These are phyloP conservation scores for Penicillium robsamsonii DNA, from an alignment of 495 filamentous ascomycete species.

Conservation along the genomic window DNA sequence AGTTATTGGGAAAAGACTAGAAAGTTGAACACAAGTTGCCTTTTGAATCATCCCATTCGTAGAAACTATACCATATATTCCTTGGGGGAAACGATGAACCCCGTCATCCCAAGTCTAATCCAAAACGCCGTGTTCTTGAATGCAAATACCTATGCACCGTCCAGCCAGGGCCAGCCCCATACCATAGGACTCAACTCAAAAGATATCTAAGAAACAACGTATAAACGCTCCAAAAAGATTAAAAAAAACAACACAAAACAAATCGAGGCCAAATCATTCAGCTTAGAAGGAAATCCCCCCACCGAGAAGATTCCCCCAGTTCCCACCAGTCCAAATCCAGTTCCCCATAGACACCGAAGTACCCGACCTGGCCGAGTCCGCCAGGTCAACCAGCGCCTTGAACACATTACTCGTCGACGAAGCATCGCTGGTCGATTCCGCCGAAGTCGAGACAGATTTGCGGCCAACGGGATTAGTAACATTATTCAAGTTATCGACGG, in stretches of 20 bases:
- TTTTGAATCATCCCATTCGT: conserved; percentile 4
- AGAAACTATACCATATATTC: not conserved
- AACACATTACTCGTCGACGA: conserved; percentile 40
- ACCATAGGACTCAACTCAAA: not conserved
- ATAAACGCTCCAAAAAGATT: conserved; percentile 21
- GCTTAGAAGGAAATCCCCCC: conserved; percentile 39
- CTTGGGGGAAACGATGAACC: not conserved
- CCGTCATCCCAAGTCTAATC: not conserved
- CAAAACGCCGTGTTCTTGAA: not conserved
- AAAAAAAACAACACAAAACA: conserved; percentile 8
- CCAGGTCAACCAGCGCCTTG: conserved; percentile 40
- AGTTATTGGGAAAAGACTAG: conserved; percentile 50
- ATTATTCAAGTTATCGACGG: conserved; percentile 64
- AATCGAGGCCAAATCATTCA: conserved; percentile 3
- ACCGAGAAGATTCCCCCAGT: conserved; percentile 43
- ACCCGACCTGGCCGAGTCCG: conserved; percentile 36
- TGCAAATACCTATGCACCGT: conserved; percentile 16
- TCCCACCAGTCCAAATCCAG: conserved; percentile 50
- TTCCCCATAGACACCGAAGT: conserved; percentile 41
- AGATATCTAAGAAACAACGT: conserved; percentile 11
- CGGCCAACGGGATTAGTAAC: conserved; percentile 50
- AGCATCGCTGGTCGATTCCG: conserved; percentile 28
- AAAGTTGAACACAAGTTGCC: not conserved
- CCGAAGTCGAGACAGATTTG: conserved; percentile 29
- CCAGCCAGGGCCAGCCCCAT: not conserved